phyloP scores from a whole-genome alignment of 2,329 filamentous ascomycete genomes.

The Mariannaea elegans region DNA sequence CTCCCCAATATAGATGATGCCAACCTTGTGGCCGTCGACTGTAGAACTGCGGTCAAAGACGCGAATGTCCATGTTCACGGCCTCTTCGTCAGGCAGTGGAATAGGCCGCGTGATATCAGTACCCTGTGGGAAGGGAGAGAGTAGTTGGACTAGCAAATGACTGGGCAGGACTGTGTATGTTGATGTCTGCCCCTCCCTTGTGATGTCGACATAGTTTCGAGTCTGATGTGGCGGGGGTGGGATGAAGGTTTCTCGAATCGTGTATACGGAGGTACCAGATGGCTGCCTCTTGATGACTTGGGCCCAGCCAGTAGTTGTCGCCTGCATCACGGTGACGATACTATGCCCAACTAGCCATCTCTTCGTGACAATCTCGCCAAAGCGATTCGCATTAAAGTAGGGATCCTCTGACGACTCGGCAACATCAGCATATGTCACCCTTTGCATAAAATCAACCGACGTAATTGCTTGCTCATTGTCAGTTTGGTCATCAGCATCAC shows the following conservation, averaged over 20 bases:
- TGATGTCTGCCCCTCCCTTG: conserved; percentile 60
- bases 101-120: conserved; percentile 73
- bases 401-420: conserved; percentile 77
- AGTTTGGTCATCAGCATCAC: conserved; percentile 77
- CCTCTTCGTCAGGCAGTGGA: conserved; percentile 75
- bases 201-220: conserved; percentile 56
- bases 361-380: conserved; percentile 72
- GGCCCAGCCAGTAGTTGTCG: conserved; percentile 71
- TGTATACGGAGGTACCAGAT: conserved; percentile 70
- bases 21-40: conserved; percentile 94
- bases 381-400: conserved; percentile 70
- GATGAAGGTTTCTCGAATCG: conserved; percentile 67
- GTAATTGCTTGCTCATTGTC: conserved; percentile 94
- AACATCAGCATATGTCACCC: conserved; percentile 84
- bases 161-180: conserved; percentile 75
- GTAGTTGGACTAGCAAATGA: conserved; percentile 75
- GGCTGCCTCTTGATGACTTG: conserved; percentile 77
- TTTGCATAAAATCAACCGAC: conserved; percentile 93
- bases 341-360: conserved; percentile 79
- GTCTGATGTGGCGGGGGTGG: conserved; percentile 67
- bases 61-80: conserved; percentile 76
- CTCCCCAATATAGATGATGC: conserved; percentile 91
- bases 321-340: conserved; percentile 78
- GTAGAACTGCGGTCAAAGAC: conserved; percentile 88
- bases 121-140: conserved; percentile 69